Evolutionary conservation across 192 early-diverging fungal genomes (phyloP), one percentile per base, ranked within the genome.

Genomic region (Borealophlyctis nickersoniae): DNA sequence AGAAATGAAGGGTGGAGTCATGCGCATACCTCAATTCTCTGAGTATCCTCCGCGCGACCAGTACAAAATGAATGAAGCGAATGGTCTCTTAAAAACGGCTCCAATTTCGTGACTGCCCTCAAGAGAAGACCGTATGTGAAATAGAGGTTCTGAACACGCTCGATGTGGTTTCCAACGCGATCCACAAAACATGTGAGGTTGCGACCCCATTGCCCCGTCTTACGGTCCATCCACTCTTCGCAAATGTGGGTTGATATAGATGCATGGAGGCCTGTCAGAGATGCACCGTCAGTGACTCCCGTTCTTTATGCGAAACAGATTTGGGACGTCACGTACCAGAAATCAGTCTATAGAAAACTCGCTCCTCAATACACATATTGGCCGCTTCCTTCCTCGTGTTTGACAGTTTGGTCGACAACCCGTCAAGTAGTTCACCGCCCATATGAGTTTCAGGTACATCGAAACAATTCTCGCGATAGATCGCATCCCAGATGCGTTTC

Each of bases 201-300:
- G 27, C 86, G 87, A 36, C 87, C 73, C 98, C 98, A 99, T 66
- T 79, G 76, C 24, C 91, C 90, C 23, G 91, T 92, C 0, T 88
- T 90, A 39, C 86, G 79, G 66, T 99, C 88, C 62, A 96, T 86
- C 74, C 86, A 95, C 66, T 99, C 88, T 54, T 91, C 81, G 73
- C 98, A 99, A 56, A 99, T 96, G 74, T 99, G 95, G 5, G 93
- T 91, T 0, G 96, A 98, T 29, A 97, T 96, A 22, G 95, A 98
- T 0, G 94, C 80, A 70, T 99, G 98, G 29, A 99, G 81, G 7
- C 97, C 90, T 62, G 72, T 26, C 39, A 45, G 9, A 45, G 39
- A 45, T 45, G 39, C 39, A 19, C n/a, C n/a, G n/a, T n/a, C n/a
- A n/a, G n/a, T n/a, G n/a, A n/a, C n/a, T n/a, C n/a, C n/a, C n/a